These are phyloP conservation scores for Claviceps pazoutovae DNA, from an alignment of 2,329 filamentous ascomycete species.

Conservation along the genomic window DNA sequence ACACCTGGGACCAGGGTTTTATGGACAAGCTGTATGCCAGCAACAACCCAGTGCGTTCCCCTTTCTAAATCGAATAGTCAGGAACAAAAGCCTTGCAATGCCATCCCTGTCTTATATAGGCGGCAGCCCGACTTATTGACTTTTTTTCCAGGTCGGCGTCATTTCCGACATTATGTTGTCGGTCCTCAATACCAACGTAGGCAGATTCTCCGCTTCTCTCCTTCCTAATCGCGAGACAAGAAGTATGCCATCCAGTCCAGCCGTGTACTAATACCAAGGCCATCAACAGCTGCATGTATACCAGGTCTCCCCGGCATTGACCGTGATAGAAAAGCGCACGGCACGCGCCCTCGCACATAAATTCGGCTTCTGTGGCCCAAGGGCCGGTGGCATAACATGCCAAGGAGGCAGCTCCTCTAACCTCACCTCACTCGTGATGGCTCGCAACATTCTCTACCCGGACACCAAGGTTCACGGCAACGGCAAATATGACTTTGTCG, in stretches of 20 bases:
- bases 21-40: slow-evolving; percentile 90
- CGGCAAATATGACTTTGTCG: slow-evolving; percentile 48
- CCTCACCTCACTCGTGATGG: slow-evolving; percentile 70
- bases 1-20: slow-evolving; percentile 98
- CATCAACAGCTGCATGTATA: slow-evolving; percentile 62
- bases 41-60: slow-evolving; percentile 56
- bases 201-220: slow-evolving; percentile 7
- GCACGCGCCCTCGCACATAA: slow-evolving; percentile 56
- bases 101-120: neutral
- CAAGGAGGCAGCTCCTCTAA: slow-evolving; percentile 80
- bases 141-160: slow-evolving; percentile 51
- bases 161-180: slow-evolving; percentile 74
- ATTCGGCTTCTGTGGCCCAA: slow-evolving; percentile 60
- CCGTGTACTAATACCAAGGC: slow-evolving; percentile 1
- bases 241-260: neutral
- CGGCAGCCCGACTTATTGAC: neutral
- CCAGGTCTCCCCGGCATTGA: slow-evolving; percentile 80
- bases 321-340: slow-evolving; percentile 76
- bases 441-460: slow-evolving; percentile 74
- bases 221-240: neutral
- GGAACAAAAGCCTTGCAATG: neutral
- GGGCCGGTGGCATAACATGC: slow-evolving; percentile 61
- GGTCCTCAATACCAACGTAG: slow-evolving; percentile 77
- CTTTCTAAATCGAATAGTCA: neutral
- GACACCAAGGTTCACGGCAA: slow-evolving; percentile 63